Evolutionary conservation across 2,329 filamentous ascomycete genomes (phyloP).

Genomic region (Epichloe baconii): DNA sequence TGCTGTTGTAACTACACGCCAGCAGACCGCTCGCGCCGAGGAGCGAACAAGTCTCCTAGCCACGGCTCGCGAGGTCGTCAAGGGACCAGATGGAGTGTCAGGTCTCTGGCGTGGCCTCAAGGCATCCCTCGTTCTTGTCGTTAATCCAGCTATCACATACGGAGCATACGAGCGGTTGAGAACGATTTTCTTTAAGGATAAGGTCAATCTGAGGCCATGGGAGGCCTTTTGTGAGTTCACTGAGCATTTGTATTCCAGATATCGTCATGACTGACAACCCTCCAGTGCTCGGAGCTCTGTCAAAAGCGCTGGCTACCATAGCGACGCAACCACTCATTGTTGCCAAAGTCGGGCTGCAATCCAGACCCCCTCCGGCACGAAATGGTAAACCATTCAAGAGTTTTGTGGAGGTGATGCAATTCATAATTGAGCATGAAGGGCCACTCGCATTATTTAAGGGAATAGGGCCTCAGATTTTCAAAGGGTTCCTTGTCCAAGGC

Average conservation of each 20-base stretch:
- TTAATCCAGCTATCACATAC: constrained; percentile 96
- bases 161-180: constrained; percentile 87
- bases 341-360: constrained; percentile 93
- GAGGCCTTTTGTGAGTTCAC: constrained; percentile 75
- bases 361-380: constrained; percentile 71
- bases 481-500: constrained; percentile 86
- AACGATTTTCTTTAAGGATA: constrained; percentile 63
- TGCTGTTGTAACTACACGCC: constrained; percentile 85
- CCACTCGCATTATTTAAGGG: constrained; percentile 83
- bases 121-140: constrained; percentile 85
- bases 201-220: constrained; percentile 60
- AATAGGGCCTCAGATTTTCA: constrained; percentile 84
- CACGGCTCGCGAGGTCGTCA: constrained; percentile 77
- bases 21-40: constrained; percentile 78
- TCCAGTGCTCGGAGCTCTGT: constrained; percentile 77
- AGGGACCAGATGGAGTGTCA: constrained; percentile 77
- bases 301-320: constrained; percentile 84
- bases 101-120: constrained; percentile 94
- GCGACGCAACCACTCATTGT: constrained; percentile 92
- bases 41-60: constrained; percentile 79
- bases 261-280: background rate
- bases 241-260: background rate
- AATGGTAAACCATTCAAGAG: constrained; percentile 86
- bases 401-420: constrained; percentile 88
- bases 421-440: constrained; percentile 84